Percentiles rank a stretch among this genome's conserved stretches.
Evolutionary conservation across 2,329 filamentous ascomycete genomes (phyloP).

Genomic region (Colletotrichum agaves): DNA sequence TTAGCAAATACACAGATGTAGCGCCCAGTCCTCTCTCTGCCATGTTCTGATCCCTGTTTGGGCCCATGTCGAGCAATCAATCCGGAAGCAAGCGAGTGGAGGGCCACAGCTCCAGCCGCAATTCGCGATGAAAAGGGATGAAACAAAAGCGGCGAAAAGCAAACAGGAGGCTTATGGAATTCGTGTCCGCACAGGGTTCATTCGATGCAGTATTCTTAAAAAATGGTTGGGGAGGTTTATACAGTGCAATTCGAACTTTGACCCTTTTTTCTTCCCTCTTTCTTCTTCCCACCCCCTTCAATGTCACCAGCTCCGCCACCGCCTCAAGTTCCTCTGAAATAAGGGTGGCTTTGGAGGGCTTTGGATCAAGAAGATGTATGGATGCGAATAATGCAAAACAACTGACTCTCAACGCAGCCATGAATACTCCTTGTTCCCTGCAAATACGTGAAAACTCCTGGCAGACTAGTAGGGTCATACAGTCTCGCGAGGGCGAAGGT

Average conservation of each 20-base stretch:
- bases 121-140: conserved; percentile 19
- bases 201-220: conserved; percentile 28
- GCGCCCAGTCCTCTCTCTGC: background rate
- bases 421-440: too few species aligned
- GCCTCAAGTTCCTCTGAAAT: background rate
- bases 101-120: background rate
- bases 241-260: conserved; percentile 7
- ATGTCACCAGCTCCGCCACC: background rate
- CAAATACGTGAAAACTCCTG: too few species aligned
- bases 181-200: conserved; percentile 2
- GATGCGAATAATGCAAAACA: too few species aligned
- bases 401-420: too few species aligned
- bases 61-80: conserved; percentile 31
- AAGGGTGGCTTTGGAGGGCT: background rate
- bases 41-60: background rate
- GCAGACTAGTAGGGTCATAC: too few species aligned
- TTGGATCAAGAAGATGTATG: too few species aligned
- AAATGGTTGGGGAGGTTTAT: conserved; percentile 1
- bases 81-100: conserved; percentile 23
- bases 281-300: too few species aligned
- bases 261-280: background rate
- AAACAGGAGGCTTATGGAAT: background rate
- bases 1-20: background rate
- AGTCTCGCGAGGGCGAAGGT: too few species aligned
- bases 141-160: conserved; percentile 27